A percentile compares a stretch with the other conserved stretches of the same genome.
These are phyloP conservation scores for Phyllosticta paracitricarpa DNA, from an alignment of 2,329 filamentous ascomycete species.

Conservation along the genomic window DNA sequence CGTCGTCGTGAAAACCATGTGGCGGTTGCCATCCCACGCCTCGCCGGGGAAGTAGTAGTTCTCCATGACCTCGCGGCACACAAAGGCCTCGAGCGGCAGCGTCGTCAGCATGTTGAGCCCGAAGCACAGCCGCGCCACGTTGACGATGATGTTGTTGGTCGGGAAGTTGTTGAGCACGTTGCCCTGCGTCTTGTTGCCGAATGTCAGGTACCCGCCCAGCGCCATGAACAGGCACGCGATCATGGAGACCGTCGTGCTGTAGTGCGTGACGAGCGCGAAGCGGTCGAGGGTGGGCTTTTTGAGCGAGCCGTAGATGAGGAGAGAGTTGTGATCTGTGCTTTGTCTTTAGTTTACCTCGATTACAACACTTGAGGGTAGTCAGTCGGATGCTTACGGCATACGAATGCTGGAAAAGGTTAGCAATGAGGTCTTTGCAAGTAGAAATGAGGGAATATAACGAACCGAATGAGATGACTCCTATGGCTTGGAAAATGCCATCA, in stretches of 20 bases:
- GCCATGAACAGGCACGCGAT: slow-evolving; percentile 86
- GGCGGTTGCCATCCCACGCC: slow-evolving; percentile 72
- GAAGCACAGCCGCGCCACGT: slow-evolving; percentile 89
- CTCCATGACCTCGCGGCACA: slow-evolving; percentile 92
- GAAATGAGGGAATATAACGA: slow-evolving; percentile 20
- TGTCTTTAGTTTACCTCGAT: background rate
- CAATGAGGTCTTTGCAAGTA: background rate
- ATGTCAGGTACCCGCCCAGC: slow-evolving; percentile 80
- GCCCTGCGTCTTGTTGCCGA: slow-evolving; percentile 82
- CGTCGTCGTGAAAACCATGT: slow-evolving; percentile 74
- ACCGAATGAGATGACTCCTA: slow-evolving; percentile 98
- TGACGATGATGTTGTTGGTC: slow-evolving; percentile 81
- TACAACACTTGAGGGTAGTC: background rate
- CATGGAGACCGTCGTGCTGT: slow-evolving; percentile 82
- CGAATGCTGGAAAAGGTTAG: slow-evolving; percentile 43
- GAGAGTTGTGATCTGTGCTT: slow-evolving; percentile 71
- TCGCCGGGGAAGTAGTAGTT: slow-evolving; percentile 67
- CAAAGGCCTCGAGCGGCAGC: slow-evolving; percentile 89
- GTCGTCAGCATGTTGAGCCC: slow-evolving; percentile 98
- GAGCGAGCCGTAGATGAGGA: slow-evolving; percentile 93
- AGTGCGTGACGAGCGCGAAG: slow-evolving; percentile 87
- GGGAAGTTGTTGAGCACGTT: slow-evolving; percentile 99
- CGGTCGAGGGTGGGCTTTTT: slow-evolving; percentile 91
- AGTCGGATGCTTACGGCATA: slow-evolving; percentile 45
- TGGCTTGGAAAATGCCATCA: slow-evolving; percentile 82